These are phyloP conservation scores for Beta vulgaris DNA, from an alignment of 148 eudicot genomes.

Conservation along the genomic window DNA sequence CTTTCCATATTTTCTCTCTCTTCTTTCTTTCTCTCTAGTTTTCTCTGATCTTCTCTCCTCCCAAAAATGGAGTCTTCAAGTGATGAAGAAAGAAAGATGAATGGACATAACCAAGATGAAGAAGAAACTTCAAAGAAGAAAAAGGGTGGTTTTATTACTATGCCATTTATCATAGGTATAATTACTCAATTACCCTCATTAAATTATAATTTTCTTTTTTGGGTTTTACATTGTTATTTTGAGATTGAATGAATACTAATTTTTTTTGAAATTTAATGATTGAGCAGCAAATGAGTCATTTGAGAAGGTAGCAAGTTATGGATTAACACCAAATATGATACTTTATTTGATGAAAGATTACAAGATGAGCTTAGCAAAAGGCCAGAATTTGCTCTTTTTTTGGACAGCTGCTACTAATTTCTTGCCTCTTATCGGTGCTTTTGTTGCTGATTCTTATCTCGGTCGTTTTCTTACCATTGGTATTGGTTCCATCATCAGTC, in stretches of 20 bases:
- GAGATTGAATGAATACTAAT: no score
- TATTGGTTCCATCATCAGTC: conserved; percentile 54
- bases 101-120: conserved; percentile 9
- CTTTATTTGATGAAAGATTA: conserved; percentile 61
- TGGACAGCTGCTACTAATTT: conserved; percentile 80
- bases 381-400: conserved; percentile 47
- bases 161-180: conserved; percentile 96
- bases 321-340: conserved; percentile 74
- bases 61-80: conserved; percentile 28
- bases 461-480: conserved; percentile 78
- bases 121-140: conserved; percentile 25
- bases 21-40: no score
- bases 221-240: no score
- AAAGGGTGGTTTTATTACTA: conserved; percentile 77
- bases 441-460: conserved; percentile 68
- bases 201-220: no score
- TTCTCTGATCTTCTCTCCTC: conserved; percentile 14
- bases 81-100: conserved; percentile 29
- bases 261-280: no score
- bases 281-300: conserved; percentile 79
- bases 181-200: neutral
- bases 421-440: conserved; percentile 65
- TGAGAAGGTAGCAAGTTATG: conserved; percentile 83
- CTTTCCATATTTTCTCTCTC: conserved; percentile 6
- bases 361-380: conserved; percentile 48